phyloP scores from a whole-genome alignment of 2,329 filamentous ascomycete genomes.

The Lachnellula occidentalis region DNA sequence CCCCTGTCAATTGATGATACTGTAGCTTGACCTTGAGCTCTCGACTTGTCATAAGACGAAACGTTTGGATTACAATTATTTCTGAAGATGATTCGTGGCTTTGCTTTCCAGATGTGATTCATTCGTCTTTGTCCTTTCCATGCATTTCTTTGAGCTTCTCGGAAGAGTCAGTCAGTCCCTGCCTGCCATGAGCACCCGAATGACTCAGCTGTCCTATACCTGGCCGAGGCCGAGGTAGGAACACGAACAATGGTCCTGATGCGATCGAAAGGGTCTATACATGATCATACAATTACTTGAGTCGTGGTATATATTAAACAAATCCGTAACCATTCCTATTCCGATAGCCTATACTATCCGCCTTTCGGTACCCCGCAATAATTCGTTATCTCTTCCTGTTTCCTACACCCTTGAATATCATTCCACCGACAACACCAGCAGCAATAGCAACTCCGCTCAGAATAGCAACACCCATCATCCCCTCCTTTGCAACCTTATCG shows the following conservation, averaged over 20 bases:
- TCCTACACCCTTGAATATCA: conserved; percentile 72
- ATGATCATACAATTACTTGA: conserved; percentile 2
- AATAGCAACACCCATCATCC: conserved; percentile 89
- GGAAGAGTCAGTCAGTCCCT: background rate
- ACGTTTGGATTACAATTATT: no score
- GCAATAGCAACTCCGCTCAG: conserved; percentile 88
- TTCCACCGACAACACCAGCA: conserved; percentile 85
- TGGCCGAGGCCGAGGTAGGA: background rate
- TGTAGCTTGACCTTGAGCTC: no score
- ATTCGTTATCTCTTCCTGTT: conserved; percentile 39
- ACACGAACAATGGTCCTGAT: no score
- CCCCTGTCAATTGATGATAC: background rate
- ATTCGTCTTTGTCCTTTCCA: background rate
- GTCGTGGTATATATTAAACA: conserved; percentile 22
- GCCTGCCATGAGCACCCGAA: no score
- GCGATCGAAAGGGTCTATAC: background rate
- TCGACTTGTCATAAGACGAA: no score
- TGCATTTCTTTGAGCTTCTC: conserved; percentile 2
- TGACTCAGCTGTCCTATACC: no score
- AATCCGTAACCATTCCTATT: conserved; percentile 10
- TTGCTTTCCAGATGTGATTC: background rate
- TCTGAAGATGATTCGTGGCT: background rate
- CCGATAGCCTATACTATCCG: background rate
- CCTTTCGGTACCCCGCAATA: conserved; percentile 3
- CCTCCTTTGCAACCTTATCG: conserved; percentile 93